Evolutionary conservation across 805 yeast species (phyloP).

Genomic region (Monosporozyma unispora): DNA sequence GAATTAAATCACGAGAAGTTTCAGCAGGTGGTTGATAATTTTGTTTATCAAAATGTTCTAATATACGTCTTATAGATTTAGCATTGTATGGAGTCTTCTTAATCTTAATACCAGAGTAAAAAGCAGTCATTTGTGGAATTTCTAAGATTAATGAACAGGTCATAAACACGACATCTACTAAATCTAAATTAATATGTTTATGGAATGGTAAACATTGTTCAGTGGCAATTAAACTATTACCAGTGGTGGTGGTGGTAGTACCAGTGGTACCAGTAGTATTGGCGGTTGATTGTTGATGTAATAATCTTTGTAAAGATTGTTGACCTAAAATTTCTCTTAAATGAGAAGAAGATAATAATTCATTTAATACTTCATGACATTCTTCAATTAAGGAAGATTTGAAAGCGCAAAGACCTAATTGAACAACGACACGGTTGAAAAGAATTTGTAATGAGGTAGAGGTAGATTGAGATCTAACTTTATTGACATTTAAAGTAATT

Average conservation of each 20-base stretch:
- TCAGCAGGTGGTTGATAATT: conserved; percentile 97
- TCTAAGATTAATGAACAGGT: conserved; percentile 85
- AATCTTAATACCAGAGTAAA: conserved; percentile 49
- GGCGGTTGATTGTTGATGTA: not conserved
- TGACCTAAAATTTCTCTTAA: conserved; percentile 92
- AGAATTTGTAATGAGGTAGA: conserved; percentile 83
- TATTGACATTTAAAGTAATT: conserved; percentile 71
- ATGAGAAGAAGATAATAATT: conserved; percentile 76
- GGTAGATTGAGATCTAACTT: conserved; percentile 33
- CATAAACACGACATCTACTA: conserved; percentile 87
- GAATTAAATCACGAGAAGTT: conserved; percentile 84
- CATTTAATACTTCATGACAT: conserved; percentile 78
- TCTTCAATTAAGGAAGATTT: conserved; percentile 79
- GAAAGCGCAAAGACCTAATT: conserved; percentile 93
- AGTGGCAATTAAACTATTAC: conserved; percentile 17
- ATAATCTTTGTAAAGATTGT: conserved; percentile 62
- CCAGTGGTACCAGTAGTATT: not conserved
- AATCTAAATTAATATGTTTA: conserved; percentile 93
- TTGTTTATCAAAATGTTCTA: conserved; percentile 90
- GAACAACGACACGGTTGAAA: conserved; percentile 92
- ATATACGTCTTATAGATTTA: conserved; percentile 82
- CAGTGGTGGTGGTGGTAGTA: conserved; percentile 6
- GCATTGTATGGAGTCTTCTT: conserved; percentile 48
- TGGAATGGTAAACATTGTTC: conserved; percentile 86
- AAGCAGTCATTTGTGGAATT: conserved; percentile 80